Base-by-base conservation (phyloP, 495 filamentous ascomycete genomes). In the Rusavskia elegans region DNA sequence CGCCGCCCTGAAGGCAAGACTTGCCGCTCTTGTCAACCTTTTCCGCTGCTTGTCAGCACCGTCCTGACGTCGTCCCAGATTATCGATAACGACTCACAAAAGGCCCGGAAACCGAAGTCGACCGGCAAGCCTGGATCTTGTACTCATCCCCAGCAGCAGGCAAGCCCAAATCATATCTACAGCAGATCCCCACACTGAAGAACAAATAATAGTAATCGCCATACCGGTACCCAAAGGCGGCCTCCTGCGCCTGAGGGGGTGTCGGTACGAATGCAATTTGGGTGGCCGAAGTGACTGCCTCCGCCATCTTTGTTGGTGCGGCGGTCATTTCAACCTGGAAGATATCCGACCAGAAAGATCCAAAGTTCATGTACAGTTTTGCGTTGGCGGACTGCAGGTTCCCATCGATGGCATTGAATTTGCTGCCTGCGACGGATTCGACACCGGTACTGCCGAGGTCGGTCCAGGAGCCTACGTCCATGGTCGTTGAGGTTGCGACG, bases 391-490 rank as follows among this genome's bases (percentile, higher is more conserved):
- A 67, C 58, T 84, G 65, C 36, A 83, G 69, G 63, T 83, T 83
- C 3, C 72, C 64, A 59, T 89, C 84, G 54, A 89, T 88, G 36
- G 81, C 76, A 59, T 87, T 87, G 68, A 81, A 85, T 2, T 70
- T 51, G 49, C 64, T 70, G 48, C 61, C 63, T 2, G 67, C 36
- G 30, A 64, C 63, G 9, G 75, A 78, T 3, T 61, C 48, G 42
- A 84, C 63, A 2, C 76, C 71, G 0, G 75, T 72, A 13, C 61
- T 50, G 46, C 69, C 69, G 37, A 68, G 67, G 55, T 72, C 69
- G 10, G 70, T 77, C 75, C 83, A 89, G 25, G 71, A 73, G 37
- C 76, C 80, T 0, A 65, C 58, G 21, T 83, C 75, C 63, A 88
- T 64, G 44, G 66, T 77, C 5, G 68, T 61, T 11, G 76, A 82